Percentiles rank a stretch among this genome's conserved stretches.
Conservation (phyloP, 148 eudicot genomes). For the Camellia lanceoleosa region DNA sequence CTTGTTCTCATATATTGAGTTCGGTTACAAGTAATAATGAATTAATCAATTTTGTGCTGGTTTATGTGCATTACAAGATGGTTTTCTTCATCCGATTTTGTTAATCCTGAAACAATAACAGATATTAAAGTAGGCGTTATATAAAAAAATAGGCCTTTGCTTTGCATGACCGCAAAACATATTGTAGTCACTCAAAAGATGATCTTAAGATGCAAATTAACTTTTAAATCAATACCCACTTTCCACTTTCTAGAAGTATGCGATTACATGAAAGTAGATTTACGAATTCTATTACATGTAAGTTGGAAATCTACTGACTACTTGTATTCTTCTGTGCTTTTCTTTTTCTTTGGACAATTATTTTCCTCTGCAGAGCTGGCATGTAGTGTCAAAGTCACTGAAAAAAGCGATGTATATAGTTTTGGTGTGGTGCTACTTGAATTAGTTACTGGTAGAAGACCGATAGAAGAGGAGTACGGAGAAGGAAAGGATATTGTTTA, state of each 20-base stretch:
- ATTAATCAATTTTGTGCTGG: no score
- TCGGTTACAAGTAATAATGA: no score
- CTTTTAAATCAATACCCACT: neutral
- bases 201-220: neutral
- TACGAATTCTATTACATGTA: neutral
- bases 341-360: neutral
- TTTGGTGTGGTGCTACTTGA: slow-evolving; percentile 89
- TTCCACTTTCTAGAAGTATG: neutral
- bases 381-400: slow-evolving; percentile 61
- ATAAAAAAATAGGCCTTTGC: no score
- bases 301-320: neutral
- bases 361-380: slow-evolving; percentile 57
- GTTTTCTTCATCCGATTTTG: no score
- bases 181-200: neutral
- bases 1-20: no score
- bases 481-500: slow-evolving; percentile 78
- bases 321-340: neutral
- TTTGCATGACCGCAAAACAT: neutral
- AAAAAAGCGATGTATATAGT: slow-evolving; percentile 82
- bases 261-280: neutral
- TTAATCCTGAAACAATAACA: no score
- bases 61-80: no score
- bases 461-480: slow-evolving; percentile 66
- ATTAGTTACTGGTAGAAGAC: slow-evolving; percentile 63
- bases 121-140: no score